Percentiles rank a stretch among this genome's conserved stretches.
Conservation (phyloP, 2,329 filamentous ascomycete genomes). For the Botrytis paeoniae region DNA sequence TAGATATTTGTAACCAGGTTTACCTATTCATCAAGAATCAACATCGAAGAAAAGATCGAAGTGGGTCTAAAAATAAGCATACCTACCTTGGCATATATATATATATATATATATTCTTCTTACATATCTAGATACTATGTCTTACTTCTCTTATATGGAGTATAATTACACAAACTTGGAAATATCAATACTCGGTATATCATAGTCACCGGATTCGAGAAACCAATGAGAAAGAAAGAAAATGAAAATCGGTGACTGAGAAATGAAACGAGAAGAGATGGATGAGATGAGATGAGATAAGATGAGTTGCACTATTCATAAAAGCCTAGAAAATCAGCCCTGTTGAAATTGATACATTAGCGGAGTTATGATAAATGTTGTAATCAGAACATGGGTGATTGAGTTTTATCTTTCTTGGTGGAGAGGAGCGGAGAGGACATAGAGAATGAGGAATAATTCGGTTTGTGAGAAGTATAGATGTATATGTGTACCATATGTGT, state of each 20-base stretch:
- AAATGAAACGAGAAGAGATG: not conserved
- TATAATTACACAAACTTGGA: not conserved
- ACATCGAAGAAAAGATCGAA: not conserved
- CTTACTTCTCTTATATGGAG: not conserved
- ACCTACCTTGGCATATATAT: not conserved
- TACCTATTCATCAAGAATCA: not conserved
- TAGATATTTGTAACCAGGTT: not conserved
- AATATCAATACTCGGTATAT: not conserved
- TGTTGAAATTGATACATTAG: not conserved
- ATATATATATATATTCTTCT: not conserved
- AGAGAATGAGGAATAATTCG: no score
- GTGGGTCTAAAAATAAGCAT: not conserved
- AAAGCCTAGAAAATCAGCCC: not conserved
- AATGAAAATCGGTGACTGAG: not conserved
- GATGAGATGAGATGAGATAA: no score
- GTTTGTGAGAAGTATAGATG: not conserved
- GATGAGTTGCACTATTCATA: not conserved
- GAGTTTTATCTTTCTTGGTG: not conserved
- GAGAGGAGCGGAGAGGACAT: not conserved
- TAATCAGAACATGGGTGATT: not conserved
- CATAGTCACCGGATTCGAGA: not conserved
- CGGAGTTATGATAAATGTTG: not conserved
- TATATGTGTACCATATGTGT: not conserved
- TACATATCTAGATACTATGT: no score
- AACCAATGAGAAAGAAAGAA: not conserved